Percentiles rank a stretch among this genome's conserved stretches.
Conservation (phyloP, 2,329 filamentous ascomycete genomes). For the Fusarium musae region DNA sequence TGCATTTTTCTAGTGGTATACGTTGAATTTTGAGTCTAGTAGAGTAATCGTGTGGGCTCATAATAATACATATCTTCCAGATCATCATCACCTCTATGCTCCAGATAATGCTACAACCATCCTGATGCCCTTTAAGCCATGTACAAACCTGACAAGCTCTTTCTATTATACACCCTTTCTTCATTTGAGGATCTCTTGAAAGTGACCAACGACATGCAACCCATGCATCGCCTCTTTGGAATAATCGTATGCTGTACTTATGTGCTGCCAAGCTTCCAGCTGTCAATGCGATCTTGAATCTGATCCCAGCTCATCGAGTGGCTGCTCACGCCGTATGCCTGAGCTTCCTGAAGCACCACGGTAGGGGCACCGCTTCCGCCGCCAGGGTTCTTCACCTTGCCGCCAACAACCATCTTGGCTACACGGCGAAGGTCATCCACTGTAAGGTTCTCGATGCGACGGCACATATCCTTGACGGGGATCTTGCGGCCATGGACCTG, state of each 20-base stretch:
- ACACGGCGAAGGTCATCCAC: conserved; percentile 84
- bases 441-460: conserved; percentile 83
- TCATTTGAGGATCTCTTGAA: conserved; percentile 3
- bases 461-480: conserved; percentile 92
- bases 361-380: conserved; percentile 88
- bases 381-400: conserved; percentile 79
- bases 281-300: conserved; percentile 85
- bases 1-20: conserved; percentile 5
- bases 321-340: conserved; percentile 74
- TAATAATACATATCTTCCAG: conserved; percentile 35
- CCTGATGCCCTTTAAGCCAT: conserved; percentile 14
- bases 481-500: conserved; percentile 97
- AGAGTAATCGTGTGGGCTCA: conserved; percentile 29
- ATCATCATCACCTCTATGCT: conserved; percentile 16
- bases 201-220: background rate
- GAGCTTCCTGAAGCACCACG: conserved; percentile 92
- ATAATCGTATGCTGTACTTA: background rate
- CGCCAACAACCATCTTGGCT: conserved; percentile 80
- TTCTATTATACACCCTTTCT: conserved; percentile 41
- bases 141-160: conserved; percentile 32
- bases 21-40: conserved; percentile 34
- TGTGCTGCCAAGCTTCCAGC: conserved; percentile 81
- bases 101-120: conserved; percentile 29
- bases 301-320: conserved; percentile 84
- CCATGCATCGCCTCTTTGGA: background rate